These are phyloP conservation scores for Suhomyces yuchorum DNA, from an alignment of 1,139 yeast genomes.

Conservation along the genomic window DNA sequence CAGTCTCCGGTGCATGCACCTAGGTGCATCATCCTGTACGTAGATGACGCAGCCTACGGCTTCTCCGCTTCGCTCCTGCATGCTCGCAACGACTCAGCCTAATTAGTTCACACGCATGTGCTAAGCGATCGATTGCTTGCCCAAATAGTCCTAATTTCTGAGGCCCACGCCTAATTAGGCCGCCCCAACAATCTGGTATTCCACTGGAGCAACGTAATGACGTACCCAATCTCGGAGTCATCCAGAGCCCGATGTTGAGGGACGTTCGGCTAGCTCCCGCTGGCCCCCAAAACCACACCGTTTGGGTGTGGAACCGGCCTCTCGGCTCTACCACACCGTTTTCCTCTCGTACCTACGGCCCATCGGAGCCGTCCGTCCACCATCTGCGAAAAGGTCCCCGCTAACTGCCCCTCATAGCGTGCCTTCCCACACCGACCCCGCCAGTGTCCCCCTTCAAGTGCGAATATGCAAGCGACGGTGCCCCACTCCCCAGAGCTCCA, in stretches of 20 bases:
- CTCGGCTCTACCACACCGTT: background rate
- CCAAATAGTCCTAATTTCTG: constrained; percentile 10
- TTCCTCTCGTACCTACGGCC: background rate
- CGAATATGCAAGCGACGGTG: background rate
- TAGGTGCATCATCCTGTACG: background rate
- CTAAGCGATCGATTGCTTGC: constrained; percentile 12
- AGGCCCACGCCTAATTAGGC: constrained; percentile 10
- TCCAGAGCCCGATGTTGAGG: background rate
- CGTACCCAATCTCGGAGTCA: background rate
- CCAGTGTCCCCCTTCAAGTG: background rate
- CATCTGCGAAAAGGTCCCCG: background rate
- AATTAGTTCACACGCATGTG: constrained; percentile 14
- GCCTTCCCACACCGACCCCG: background rate
- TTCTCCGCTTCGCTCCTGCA: constrained; percentile 12
- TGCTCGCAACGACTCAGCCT: constrained; percentile 5
- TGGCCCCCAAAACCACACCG: background rate
- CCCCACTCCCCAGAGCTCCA: background rate
- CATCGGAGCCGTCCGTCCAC: constrained; percentile 2
- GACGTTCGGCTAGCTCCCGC: background rate
- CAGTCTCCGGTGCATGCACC: background rate
- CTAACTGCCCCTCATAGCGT: background rate
- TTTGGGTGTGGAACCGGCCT: background rate
- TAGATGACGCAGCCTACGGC: background rate
- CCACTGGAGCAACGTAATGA: background rate
- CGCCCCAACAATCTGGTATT: constrained; percentile 3